A percentile compares a stretch with the other conserved stretches of the same genome.
phyloP scores from a whole-genome alignment of 2,329 filamentous ascomycete species.

The Fusarium stilboides region DNA sequence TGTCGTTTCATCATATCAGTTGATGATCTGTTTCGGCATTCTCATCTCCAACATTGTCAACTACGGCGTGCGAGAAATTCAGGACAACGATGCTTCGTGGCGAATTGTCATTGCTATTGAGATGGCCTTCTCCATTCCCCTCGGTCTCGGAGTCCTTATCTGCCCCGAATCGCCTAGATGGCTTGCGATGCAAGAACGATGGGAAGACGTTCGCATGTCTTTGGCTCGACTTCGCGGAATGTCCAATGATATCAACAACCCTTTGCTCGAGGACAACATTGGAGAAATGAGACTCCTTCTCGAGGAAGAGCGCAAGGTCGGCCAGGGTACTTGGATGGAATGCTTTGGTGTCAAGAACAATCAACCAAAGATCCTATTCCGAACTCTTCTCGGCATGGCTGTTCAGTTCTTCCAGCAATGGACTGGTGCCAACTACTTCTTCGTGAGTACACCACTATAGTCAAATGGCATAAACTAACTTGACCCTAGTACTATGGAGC shows the following conservation, averaged over 20 bases:
- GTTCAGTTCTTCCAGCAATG: constrained; percentile 78
- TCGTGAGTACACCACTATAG: neutral
- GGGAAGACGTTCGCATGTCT: constrained; percentile 63
- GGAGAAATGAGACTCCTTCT: constrained; percentile 65
- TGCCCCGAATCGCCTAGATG: constrained; percentile 71
- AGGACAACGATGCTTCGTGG: constrained; percentile 66
- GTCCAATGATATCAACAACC: constrained; percentile 60
- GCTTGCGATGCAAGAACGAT: constrained; percentile 62
- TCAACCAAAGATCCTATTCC: constrained; percentile 71
- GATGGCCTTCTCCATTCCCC: constrained; percentile 64
- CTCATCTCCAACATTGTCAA: constrained; percentile 69
- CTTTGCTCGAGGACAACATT: constrained; percentile 65
- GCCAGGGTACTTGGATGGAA: constrained; percentile 67
- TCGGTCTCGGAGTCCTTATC: constrained; percentile 65
- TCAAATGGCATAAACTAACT: neutral
- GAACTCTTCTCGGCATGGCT: constrained; percentile 72
- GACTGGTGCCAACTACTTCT: constrained; percentile 69
- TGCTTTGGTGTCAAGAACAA: constrained; percentile 69
- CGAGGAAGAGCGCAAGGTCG: constrained; percentile 59
- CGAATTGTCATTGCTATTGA: constrained; percentile 71
- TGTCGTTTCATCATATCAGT: constrained; percentile 76
- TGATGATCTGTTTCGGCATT: constrained; percentile 80
- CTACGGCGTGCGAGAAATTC: constrained; percentile 62
- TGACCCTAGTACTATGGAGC: constrained; percentile 68
- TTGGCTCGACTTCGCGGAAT: constrained; percentile 67